A percentile compares a stretch with the other conserved stretches of the same genome.
Conservation (phyloP, 495 filamentous ascomycete genomes). For the Aspergillus ellipticus region DNA sequence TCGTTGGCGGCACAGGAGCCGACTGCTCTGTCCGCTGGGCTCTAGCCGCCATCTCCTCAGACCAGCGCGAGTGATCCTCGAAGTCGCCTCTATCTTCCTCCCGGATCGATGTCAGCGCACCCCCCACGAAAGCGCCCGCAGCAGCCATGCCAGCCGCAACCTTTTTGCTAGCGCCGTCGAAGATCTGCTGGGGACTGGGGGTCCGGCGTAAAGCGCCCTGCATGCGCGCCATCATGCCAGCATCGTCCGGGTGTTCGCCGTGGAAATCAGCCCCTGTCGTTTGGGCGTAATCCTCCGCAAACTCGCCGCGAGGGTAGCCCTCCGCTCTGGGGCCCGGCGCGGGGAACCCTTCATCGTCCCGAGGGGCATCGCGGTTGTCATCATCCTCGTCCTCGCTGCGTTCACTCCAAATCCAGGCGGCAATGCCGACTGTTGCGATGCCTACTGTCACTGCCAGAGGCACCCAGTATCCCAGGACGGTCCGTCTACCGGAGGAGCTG, state of each 20-base stretch:
- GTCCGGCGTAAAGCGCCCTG: constrained; percentile 80
- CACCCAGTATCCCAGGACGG: constrained; percentile 77
- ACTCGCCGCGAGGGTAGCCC: constrained; percentile 27
- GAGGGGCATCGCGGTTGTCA: constrained; percentile 50
- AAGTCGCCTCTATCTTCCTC: constrained; percentile 79
- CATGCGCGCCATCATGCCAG: constrained; percentile 71
- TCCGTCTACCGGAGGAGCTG: constrained; percentile 57
- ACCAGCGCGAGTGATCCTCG: constrained; percentile 81
- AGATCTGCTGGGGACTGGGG: constrained; percentile 83
- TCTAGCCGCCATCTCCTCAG: constrained; percentile 65
- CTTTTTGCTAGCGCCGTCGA: constrained; percentile 71
- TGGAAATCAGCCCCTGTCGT: constrained; percentile 27
- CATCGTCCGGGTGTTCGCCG: constrained; percentile 44
- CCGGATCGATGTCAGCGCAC: constrained; percentile 74
- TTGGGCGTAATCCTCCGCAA: constrained; percentile 31
- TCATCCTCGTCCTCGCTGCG: constrained; percentile 69
- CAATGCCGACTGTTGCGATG: constrained; percentile 76
- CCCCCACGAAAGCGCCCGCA: constrained; percentile 74
- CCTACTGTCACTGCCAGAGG: constrained; percentile 80
- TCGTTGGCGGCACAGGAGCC: constrained; percentile 17
- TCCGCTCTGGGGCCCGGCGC: constrained; percentile 23
- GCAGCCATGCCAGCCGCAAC: constrained; percentile 78
- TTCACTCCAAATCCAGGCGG: constrained; percentile 92
- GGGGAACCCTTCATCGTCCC: constrained; percentile 39
- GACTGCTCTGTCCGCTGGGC: constrained; percentile 32